Conservation (phyloP, 352 stramenopile genomes). For the Globisporangium canariense region DNA sequence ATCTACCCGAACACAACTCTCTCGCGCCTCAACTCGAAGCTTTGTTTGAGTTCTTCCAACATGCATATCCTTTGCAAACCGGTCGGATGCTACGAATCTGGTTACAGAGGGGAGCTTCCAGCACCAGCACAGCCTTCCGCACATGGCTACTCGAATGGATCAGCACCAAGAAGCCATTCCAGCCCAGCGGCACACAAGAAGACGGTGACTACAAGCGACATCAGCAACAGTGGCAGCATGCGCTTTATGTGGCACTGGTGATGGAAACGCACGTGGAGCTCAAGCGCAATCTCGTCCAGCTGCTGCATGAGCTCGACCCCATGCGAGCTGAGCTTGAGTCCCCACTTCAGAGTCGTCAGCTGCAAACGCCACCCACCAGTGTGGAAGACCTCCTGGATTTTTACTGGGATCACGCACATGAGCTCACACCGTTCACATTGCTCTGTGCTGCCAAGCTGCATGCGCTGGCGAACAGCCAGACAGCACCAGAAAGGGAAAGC, state of each 20-base stretch:
- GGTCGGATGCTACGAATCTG: slow-evolving; percentile 26
- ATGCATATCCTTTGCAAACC: slow-evolving; percentile 23
- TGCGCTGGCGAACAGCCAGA: slow-evolving; percentile 17
- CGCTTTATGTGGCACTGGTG: slow-evolving; percentile 29
- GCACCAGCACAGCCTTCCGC: slow-evolving; percentile 22
- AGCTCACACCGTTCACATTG: slow-evolving; percentile 28
- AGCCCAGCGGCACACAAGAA: background rate
- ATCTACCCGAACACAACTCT: slow-evolving; percentile 44
- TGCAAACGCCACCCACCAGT: slow-evolving; percentile 13
- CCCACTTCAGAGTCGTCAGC: background rate
- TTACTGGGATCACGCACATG: slow-evolving; percentile 31
- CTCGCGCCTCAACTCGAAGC: slow-evolving; percentile 25
- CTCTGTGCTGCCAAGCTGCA: slow-evolving; percentile 48
- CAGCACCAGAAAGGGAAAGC: slow-evolving; percentile 11
- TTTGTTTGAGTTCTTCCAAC: slow-evolving; percentile 30
- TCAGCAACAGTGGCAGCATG: slow-evolving; percentile 39
- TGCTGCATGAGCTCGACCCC: slow-evolving; percentile 19
- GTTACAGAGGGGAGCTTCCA: slow-evolving; percentile 19
- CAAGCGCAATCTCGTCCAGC: slow-evolving; percentile 24
- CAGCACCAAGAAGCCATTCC: slow-evolving; percentile 11
- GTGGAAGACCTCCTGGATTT: slow-evolving; percentile 40
- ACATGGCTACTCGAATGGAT: slow-evolving; percentile 35
- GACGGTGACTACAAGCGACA: slow-evolving; percentile 9
- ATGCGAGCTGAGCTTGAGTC: background rate
- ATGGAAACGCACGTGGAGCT: slow-evolving; percentile 27